Evolutionary conservation across 2,329 filamentous ascomycete species (phyloP).

Genomic region (Aspergillus uvarum): DNA sequence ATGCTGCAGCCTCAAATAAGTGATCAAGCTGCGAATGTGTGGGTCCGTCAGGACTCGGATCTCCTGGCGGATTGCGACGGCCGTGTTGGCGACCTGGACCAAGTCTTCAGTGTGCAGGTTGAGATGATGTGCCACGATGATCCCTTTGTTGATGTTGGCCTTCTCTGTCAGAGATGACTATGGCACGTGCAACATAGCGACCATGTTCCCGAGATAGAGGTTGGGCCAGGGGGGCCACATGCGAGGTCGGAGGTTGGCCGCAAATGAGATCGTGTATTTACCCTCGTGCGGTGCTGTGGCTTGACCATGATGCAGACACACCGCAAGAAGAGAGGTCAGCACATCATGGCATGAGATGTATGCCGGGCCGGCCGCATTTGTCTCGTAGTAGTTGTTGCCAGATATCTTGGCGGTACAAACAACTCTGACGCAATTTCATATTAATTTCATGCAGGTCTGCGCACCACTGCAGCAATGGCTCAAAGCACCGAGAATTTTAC

Average conservation of each 20-base stretch:
- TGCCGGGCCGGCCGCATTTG: too few species aligned
- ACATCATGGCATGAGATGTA: constrained; percentile 1
- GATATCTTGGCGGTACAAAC: neutral
- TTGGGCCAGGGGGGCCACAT: neutral
- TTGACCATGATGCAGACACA: neutral
- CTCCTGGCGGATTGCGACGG: neutral
- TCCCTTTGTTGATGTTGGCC: neutral
- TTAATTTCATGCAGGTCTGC: neutral
- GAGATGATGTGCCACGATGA: neutral
- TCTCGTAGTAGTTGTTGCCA: neutral
- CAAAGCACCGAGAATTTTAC: neutral
- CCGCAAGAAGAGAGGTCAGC: neutral
- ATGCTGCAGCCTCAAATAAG: neutral
- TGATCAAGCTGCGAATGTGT: neutral
- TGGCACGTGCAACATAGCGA: neutral
- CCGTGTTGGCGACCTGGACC: neutral
- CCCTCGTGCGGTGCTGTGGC: neutral
- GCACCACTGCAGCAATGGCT: neutral
- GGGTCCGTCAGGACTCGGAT: neutral
- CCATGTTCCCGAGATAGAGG: neutral
- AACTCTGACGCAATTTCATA: neutral
- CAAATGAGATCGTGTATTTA: neutral
- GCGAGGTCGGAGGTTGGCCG: neutral
- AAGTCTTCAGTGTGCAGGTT: neutral
- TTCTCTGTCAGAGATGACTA: neutral